Evolutionary conservation across 495 filamentous ascomycete species (phyloP).

Genomic region (Hypoxylon perforatum): DNA sequence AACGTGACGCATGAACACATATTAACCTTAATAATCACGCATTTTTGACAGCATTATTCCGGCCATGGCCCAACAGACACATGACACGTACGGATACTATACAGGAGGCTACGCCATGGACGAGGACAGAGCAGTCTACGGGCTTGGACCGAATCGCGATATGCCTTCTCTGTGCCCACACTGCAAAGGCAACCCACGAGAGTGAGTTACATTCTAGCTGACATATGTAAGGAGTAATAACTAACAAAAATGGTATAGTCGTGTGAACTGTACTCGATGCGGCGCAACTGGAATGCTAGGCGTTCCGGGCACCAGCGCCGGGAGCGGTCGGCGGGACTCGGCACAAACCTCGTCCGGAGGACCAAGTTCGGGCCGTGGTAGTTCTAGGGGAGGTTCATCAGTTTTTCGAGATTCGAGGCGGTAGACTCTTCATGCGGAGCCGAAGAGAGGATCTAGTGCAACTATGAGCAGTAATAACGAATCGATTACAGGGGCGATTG

Average conservation of each 20-base stretch:
- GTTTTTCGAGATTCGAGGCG: conserved; percentile 22
- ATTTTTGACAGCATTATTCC: no score
- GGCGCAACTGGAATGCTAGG: conserved; percentile 38
- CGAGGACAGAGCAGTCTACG: conserved; percentile 34
- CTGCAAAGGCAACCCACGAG: conserved; percentile 40
- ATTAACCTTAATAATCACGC: not conserved
- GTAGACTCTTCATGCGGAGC: not conserved
- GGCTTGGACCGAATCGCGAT: conserved; percentile 33
- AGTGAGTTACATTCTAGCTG: not conserved
- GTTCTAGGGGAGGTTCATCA: conserved; percentile 24
- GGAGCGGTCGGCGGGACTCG: conserved; percentile 12
- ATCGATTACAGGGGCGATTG: no score
- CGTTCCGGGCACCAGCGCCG: conserved; percentile 23
- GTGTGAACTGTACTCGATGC: conserved; percentile 26
- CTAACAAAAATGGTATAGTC: conserved; percentile 18
- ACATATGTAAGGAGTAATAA: not conserved
- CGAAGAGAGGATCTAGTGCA: no score
- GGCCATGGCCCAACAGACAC: conserved; percentile 25
- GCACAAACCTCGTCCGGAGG: conserved; percentile 28
- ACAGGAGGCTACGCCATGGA: conserved; percentile 15
- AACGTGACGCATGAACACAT: not conserved
- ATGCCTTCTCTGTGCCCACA: conserved; percentile 38
- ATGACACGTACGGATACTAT: conserved; percentile 29
- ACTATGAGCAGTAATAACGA: no score
- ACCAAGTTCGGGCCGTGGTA: conserved; percentile 31